A percentile compares a stretch with the other conserved stretches of the same genome.
phyloP scores from a whole-genome alignment of 169 alveolate species.

The Cryptosporidium tyzzeri region DNA sequence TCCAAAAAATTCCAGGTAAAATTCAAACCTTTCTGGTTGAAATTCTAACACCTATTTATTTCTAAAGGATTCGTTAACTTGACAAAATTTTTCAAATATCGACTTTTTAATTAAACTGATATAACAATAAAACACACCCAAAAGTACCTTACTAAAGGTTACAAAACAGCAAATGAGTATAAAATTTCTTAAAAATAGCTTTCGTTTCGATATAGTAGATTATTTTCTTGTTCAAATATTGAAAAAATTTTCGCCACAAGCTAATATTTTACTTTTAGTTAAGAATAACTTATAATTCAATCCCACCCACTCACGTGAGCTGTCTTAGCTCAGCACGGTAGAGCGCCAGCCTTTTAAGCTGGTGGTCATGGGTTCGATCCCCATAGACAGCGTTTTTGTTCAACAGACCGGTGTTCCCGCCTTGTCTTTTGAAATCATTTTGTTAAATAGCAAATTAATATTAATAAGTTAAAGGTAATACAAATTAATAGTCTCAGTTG shows the following conservation, averaged over 20 bases:
- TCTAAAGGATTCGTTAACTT: too few species aligned
- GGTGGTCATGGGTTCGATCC: slow-evolving; percentile 93
- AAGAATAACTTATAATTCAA: neutral
- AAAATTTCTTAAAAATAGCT: too few species aligned
- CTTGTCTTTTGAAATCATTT: neutral
- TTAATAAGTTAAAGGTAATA: neutral
- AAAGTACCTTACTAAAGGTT: neutral
- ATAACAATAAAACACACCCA: neutral
- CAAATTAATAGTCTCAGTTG: neutral
- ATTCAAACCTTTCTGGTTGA: too few species aligned
- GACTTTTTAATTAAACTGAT: too few species aligned
- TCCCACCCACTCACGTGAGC: slow-evolving; percentile 1
- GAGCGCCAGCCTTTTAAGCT: slow-evolving; percentile 92
- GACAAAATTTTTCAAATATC: too few species aligned
- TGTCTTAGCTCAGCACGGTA: slow-evolving; percentile 84
- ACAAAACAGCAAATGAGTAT: too few species aligned
- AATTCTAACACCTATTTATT: too few species aligned
- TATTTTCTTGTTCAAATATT: neutral
- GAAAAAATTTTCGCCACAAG: neutral
- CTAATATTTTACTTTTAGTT: neutral
- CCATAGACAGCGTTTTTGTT: slow-evolving; percentile 79
- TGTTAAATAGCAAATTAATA: neutral
- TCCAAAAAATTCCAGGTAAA: too few species aligned
- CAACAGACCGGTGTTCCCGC: neutral
- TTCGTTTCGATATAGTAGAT: neutral